These are phyloP conservation scores for Astrephomene gubernaculifera DNA, from an alignment of 139 green algal species.

Conservation along the genomic window DNA sequence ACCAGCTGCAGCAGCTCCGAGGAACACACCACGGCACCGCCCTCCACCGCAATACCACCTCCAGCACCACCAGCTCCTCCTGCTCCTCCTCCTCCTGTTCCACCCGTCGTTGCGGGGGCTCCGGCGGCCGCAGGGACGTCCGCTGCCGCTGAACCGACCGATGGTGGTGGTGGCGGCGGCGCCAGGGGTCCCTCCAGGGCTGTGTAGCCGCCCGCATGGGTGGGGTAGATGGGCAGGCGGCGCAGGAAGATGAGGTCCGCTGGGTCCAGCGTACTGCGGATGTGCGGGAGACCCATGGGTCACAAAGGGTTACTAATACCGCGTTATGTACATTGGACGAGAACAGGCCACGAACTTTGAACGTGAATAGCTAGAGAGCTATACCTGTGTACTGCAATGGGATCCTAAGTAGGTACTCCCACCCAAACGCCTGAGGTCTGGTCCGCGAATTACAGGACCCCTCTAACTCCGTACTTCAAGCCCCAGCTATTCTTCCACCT, in stretches of 20 bases:
- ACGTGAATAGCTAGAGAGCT: too few species aligned
- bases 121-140: not conserved
- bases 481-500: too few species aligned
- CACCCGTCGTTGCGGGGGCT: not conserved
- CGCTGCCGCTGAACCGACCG: not conserved
- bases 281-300: not conserved
- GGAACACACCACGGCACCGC: slow-evolving; percentile 15
- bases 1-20: slow-evolving; percentile 32
- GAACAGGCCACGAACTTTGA: too few species aligned
- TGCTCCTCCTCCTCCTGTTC: not conserved
- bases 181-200: not conserved
- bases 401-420: too few species aligned
- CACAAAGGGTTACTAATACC: too few species aligned
- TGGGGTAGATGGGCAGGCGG: slow-evolving; percentile 57
- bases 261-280: slow-evolving; percentile 36
- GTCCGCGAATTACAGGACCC: too few species aligned
- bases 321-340: too few species aligned
- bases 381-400: too few species aligned
- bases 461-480: too few species aligned
- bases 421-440: too few species aligned
- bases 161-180: not conserved
- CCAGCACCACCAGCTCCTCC: not conserved
- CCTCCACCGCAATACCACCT: not conserved
- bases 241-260: slow-evolving; percentile 45
- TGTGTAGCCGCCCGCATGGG: not conserved